phyloP scores from a whole-genome alignment of 2,329 filamentous ascomycete genomes.

The Exophiala sp. region DNA sequence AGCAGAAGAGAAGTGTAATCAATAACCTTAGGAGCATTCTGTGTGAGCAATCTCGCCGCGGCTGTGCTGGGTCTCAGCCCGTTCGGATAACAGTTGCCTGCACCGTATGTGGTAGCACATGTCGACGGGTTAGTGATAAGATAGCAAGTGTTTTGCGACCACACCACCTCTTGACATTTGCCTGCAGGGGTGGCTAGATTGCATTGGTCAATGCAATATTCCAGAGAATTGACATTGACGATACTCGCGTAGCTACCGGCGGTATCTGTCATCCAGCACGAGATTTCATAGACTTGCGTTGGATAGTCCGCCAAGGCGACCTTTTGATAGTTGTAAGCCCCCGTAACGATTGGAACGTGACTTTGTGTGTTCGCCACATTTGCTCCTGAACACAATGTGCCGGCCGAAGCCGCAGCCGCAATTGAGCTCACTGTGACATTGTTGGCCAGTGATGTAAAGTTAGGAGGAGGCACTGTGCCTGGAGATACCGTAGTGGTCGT shows the following conservation, averaged over 20 bases:
- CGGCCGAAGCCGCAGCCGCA: background rate
- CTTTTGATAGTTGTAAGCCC: slow-evolving; percentile 20
- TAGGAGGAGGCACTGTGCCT: too few species aligned
- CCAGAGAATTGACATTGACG: slow-evolving; percentile 5
- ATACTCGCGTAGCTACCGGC: background rate
- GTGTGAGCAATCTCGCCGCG: slow-evolving; percentile 10
- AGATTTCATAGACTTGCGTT: slow-evolving; percentile 12
- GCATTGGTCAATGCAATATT: slow-evolving; percentile 13
- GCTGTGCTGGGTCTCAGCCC: background rate
- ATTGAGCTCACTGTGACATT: background rate
- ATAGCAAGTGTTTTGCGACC: background rate
- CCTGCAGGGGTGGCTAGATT: background rate
- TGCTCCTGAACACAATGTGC: slow-evolving; percentile 7
- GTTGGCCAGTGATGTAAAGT: slow-evolving; percentile 4
- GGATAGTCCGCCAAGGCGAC: slow-evolving; percentile 10
- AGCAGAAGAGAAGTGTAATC: slow-evolving; percentile 13
- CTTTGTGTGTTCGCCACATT: slow-evolving; percentile 6
- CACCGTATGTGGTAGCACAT: too few species aligned
- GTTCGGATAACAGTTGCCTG: slow-evolving; percentile 7
- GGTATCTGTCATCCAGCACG: slow-evolving; percentile 11
- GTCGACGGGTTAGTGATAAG: too few species aligned
- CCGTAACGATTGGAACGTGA: slow-evolving; percentile 2
- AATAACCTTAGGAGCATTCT: slow-evolving; percentile 5
- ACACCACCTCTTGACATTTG: slow-evolving; percentile 4
- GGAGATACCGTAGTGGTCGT: background rate